Evolutionary conservation across 352 stramenopile genomes (phyloP), one percentile per base, ranked within the genome.

Genomic region (Pythium vanterpoolii): DNA sequence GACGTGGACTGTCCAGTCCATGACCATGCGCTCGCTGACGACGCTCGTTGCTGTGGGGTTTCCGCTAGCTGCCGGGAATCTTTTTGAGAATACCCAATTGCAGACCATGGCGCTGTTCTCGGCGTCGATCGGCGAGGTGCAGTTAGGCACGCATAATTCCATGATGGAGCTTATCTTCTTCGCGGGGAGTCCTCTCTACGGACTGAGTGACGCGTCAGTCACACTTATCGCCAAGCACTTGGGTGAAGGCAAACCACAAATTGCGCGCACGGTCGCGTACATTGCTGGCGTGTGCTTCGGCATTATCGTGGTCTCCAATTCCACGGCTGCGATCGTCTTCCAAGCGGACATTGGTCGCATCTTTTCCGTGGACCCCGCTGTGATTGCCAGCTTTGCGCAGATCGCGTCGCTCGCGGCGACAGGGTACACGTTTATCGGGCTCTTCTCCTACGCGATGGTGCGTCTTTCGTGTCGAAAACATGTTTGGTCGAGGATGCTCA

Each of bases 111-210:
- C 83, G 49, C 58, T 94, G 18, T 89, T 93, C 27, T 76, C 86
- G 9, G 79, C 75, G 27, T 73, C 57, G 28, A 84, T 93, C 62
- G 76, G 81, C 26, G 73, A 93, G 48, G 58, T 87, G 4, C 81
- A 93, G 56, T 66, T 95, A 10, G 82, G 76, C 21, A 75, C 86
- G 16, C 82, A 95, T 62, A 92, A 86, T 58, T 76, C 83, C 13
- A 94, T 93, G 83, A 87, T 94, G 71, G 85, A 93, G 66, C 64
- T 93, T 24, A 89, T 94, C 67, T 87, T 87, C 65, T 87, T 96
- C 61, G 72, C 83, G 34, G 89, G 79, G n/a, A 99, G 65, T 74
- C 80, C 77, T 5, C 81, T 93, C 33, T 95, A 87, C 63, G 80
- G 85, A 8, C 61, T 93, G 1, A 76, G 85, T 14, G 77, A 71